Base-by-base conservation (phyloP, 192 early-diverging fungal species). In the Coemansia sp. region DNA sequence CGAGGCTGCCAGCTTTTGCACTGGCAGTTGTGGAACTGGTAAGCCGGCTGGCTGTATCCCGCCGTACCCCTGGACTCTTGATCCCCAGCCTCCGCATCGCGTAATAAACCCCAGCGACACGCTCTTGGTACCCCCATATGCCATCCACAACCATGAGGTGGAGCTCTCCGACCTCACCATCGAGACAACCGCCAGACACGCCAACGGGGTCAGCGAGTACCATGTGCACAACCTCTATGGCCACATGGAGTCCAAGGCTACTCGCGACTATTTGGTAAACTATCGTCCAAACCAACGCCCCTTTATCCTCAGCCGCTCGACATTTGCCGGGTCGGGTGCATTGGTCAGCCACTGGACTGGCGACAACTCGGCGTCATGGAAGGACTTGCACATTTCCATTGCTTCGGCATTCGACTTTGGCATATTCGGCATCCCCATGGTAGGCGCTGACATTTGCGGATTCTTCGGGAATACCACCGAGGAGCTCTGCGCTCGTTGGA, bases 391-490 rank as follows among this genome's bases (percentile, higher is more conserved):
- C 36, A 37, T 79, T 24, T 91, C 89, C 0, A 88, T 91, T 59
- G 59, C 89, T 8, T 86, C 79, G 8, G 67, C 87, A 36, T 74
- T 92, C n/a, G 79, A 78, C 41, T 89, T 92, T 75, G 88, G 89
- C 27, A 70, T 91, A 13, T 90, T 90, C 69, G 90, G 89, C 37
- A 88, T 92, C 36, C 89, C 88, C 0, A 88, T 88, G 75, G 79
- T 87, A 2, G 91, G 91, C 17, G 69, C 91, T 14, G 91, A 92
- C 69, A 87, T 92, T 36, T 89, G 91, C 63, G 91, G 91, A 9
- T 92, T 92, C 73, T 80, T 77, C 19, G 74, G 75, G 4, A 77
- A 87, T 31, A 73, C 87, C 0, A 85, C 84, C 1, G 87, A 89
- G 63, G 85, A 90, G 53, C 78, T 92, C 21, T 89, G 87, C 44